Evolutionary conservation across 2,329 filamentous ascomycete genomes (phyloP).

Genomic region (Exserohilum turcica): DNA sequence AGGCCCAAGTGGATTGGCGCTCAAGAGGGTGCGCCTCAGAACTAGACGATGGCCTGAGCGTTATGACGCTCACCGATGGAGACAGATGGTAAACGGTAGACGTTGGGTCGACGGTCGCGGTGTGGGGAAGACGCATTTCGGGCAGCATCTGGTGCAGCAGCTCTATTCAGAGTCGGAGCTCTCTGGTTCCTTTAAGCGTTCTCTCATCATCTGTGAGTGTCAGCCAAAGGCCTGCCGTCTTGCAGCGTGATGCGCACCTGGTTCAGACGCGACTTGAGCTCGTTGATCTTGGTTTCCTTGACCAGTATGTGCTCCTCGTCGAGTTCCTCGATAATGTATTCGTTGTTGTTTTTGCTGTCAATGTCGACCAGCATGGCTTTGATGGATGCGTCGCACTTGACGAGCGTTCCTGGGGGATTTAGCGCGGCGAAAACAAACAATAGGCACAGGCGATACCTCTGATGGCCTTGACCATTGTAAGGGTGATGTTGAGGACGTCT

Average conservation of each 20-base stretch:
- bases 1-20: slow-evolving; percentile 50
- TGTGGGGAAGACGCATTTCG: not conserved
- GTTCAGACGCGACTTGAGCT: slow-evolving; percentile 71
- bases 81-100: not conserved
- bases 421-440: not conserved
- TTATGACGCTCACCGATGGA: not conserved
- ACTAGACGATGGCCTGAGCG: slow-evolving; percentile 46
- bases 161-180: slow-evolving; percentile 42
- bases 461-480: slow-evolving; percentile 62
- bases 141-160: not conserved
- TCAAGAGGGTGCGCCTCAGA: slow-evolving; percentile 49
- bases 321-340: slow-evolving; percentile 79
- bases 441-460: slow-evolving; percentile 51
- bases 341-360: slow-evolving; percentile 67
- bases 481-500: slow-evolving; percentile 2
- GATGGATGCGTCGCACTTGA: slow-evolving; percentile 85
- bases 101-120: not conserved
- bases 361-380: slow-evolving; percentile 83
- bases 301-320: slow-evolving; percentile 77
- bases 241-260: slow-evolving; percentile 55
- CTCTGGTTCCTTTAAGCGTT: slow-evolving; percentile 45
- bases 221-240: not conserved
- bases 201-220: slow-evolving; percentile 43
- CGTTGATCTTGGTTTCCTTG: slow-evolving; percentile 72
- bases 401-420: slow-evolving; percentile 64